Base-by-base conservation (phyloP, 2,329 filamentous ascomycete genomes). In the Leptographium flavum region DNA sequence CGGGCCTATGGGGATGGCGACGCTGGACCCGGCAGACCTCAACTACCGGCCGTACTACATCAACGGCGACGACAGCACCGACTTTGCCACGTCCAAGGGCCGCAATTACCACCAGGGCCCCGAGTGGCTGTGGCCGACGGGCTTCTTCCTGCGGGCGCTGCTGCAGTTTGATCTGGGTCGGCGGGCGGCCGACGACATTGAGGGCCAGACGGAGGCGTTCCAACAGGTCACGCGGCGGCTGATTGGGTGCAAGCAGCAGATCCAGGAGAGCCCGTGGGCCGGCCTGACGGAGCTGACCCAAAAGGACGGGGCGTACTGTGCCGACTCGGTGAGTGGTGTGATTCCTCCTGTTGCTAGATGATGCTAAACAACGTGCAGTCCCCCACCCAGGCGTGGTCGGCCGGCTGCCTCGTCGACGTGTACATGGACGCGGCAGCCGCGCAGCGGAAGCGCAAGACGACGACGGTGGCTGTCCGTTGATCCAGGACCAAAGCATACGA, bases 31-130 rank as follows among this genome's bases (percentile, higher is more conserved):
- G 0, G 74, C 73, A 2, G 93, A 98, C 59, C 70, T 87, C 45
- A 94, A 98, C 65, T 98, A 98, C 65, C 79, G 85, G 3, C 88
- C 88, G 0, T 86, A 92, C 67, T 98, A 98, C 67, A 79, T 82
- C 69, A 98, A 98, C 66, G 84, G 82, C 53, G 90, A 96, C 57
- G 92, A 98, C 63, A 90, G 82, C 48, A 78, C 76, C 13, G 85
- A 96, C 61, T 96, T 95, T 57, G 76, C 85, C 11, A 96, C 90
- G 0, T 79, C 83, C 54, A 96, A 96, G 64, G 92, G 92, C 42
- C 75, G 92, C 46, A 98, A 96, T 64, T 98, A 98, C 65, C 92
- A 98, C 62, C 90, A 96, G 62, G 92, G 92, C 5, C 93, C 92
- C 0, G 92, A 98, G 62, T 98, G 92, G 92, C 67, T 95, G 22